Conservation (phyloP, 768 basidiomycete species). For the Termitomyces titanicus region DNA sequence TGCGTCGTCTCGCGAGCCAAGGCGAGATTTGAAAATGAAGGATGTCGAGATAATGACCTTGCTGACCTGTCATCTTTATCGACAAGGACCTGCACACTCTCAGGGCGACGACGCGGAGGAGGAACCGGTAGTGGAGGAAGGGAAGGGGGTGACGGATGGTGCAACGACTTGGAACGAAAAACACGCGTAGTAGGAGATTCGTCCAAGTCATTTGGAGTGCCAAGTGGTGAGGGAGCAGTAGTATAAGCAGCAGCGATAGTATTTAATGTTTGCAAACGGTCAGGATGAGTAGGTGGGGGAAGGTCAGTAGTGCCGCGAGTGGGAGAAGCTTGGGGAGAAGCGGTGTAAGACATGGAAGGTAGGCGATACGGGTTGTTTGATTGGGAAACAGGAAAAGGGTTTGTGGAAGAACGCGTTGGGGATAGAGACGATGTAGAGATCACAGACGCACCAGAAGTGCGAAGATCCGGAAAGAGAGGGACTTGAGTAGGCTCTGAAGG, state of each 20-base stretch:
- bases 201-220: constrained; percentile 11
- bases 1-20: neutral
- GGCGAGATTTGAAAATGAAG: constrained; percentile 10
- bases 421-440: constrained; percentile 3
- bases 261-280: neutral
- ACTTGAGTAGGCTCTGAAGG: constrained; percentile 2
- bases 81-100: constrained; percentile 53
- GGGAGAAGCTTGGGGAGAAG: constrained; percentile 29
- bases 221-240: constrained; percentile 11
- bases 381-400: constrained; percentile 5
- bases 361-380: constrained; percentile 11
- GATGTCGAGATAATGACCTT: neutral
- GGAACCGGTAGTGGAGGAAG: constrained; percentile 32
- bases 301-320: constrained; percentile 21
- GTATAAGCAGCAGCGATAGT: constrained; percentile 10
- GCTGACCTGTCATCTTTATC: neutral
- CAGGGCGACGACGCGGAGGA: constrained; percentile 51
- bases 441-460: neutral
- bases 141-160: constrained; percentile 36
- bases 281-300: constrained; percentile 16
- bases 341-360: constrained; percentile 4
- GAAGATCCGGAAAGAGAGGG: neutral
- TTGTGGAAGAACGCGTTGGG: neutral
- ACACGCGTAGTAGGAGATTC: constrained; percentile 34
- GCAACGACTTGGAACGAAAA: constrained; percentile 53